Evolutionary conservation across 2,329 filamentous ascomycete species (phyloP), one percentile per base, ranked within the genome.

Genomic region (Colletotrichum sojae): DNA sequence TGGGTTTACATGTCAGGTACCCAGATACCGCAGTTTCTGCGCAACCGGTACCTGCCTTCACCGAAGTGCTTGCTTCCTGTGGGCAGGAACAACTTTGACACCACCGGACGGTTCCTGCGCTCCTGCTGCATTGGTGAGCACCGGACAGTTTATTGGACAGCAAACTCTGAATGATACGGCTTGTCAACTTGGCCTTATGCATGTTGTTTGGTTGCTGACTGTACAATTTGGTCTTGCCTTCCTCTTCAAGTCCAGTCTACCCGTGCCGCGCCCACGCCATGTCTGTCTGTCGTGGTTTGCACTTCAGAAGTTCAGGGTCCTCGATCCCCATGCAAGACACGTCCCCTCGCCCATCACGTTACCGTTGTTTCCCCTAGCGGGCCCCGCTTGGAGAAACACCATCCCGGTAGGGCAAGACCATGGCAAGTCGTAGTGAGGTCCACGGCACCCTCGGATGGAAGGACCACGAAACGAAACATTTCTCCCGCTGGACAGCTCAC

Each of bases 401-500:
- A 49, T 60, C 62, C 51, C 63, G 64, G 51, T 62, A 67, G 45
- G 51, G 25, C 53, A 53, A 49, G 27, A 22, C 40, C 45, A 45
- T 61, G 40, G 56, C 62, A 66, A 45, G 31, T 36, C 8, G 31
- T 10, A 36, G 31, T 36, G 31, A 36, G 31, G 31, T 36, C 31
- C 31, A 36, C 31, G 31, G 31, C 54, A 16, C 39, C 18, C 10
- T 27, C 25, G 15, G 58, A 27, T 25, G 45, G 31, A 36, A 45
- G 52, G 18, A 25, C 12, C 40, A 56, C 31, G 18, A 69, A 69
- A 67, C 67, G 67, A 67, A 69, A 67, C 62, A 67, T 57, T 48
- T 45, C 20, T 20, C 25, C 62, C 55, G 22, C 22, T 25, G 22
- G 22, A 5, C 3, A 25, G 5, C 5, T 5, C 5, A 25, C 22